Evolutionary conservation across 495 filamentous ascomycete genomes (phyloP).

Genomic region (Chlorociboria aeruginascens): DNA sequence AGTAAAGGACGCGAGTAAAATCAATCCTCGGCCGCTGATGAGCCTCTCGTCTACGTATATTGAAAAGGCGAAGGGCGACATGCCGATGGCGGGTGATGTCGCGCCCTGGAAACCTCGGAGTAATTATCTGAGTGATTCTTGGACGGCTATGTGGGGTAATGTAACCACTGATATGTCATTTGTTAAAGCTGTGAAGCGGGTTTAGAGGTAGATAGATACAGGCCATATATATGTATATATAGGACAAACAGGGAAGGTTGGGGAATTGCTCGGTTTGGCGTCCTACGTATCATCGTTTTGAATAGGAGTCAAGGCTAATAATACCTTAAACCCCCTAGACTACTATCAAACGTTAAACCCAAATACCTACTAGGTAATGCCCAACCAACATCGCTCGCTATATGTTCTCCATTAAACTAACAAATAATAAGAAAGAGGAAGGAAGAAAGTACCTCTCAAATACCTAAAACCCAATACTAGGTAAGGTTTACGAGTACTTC

Average conservation of each 20-base stretch:
- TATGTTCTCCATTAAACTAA: too few relatives aligned
- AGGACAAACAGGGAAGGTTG: neutral
- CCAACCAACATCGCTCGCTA: too few relatives aligned
- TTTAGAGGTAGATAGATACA: neutral
- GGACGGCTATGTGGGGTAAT: slow-evolving; percentile 35
- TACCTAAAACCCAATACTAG: too few relatives aligned
- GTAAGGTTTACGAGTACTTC: too few relatives aligned
- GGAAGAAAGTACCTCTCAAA: too few relatives aligned
- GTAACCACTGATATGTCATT: slow-evolving; percentile 20
- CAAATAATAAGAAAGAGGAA: too few relatives aligned
- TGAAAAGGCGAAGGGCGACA: slow-evolving; percentile 15
- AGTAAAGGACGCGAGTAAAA: slow-evolving; percentile 28
- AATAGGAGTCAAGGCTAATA: too few relatives aligned
- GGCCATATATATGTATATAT: neutral
- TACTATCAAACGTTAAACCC: too few relatives aligned
- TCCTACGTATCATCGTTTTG: too few relatives aligned
- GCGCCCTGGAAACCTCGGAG: slow-evolving; percentile 43
- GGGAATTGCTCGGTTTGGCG: neutral
- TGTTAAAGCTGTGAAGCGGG: neutral
- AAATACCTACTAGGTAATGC: too few relatives aligned
- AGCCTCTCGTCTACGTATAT: slow-evolving; percentile 22
- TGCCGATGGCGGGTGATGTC: slow-evolving; percentile 22
- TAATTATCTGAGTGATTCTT: slow-evolving; percentile 42
- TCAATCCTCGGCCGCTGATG: slow-evolving; percentile 25
- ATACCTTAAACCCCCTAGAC: too few relatives aligned